Percentiles rank a stretch among this genome's conserved stretches.
These are phyloP conservation scores for Lactarius pseudohatsudake DNA, from an alignment of 768 basidiomycete species.

Conservation along the genomic window DNA sequence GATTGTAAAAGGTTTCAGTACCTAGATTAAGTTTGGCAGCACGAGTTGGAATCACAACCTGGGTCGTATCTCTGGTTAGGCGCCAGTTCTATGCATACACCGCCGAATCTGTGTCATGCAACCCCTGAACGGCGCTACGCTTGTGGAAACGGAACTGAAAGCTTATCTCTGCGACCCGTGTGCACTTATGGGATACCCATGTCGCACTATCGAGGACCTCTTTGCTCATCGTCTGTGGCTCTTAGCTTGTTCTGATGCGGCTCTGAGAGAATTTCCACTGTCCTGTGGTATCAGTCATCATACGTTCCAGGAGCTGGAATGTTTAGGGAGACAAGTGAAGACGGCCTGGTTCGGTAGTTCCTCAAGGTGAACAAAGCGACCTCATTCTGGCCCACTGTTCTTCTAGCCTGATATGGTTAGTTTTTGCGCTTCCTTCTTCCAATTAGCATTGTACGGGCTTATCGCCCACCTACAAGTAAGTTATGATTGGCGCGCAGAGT, in stretches of 20 bases:
- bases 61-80: background rate
- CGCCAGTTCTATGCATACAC: background rate
- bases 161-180: too few relatives aligned
- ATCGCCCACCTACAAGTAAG: too few relatives aligned
- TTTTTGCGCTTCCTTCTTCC: background rate
- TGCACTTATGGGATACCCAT: background rate
- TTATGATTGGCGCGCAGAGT: background rate
- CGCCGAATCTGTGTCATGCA: background rate
- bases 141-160: background rate
- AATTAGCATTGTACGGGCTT: too few relatives aligned
- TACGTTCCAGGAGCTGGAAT: background rate
- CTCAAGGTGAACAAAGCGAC: background rate
- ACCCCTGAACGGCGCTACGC: too few relatives aligned
- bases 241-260: background rate
- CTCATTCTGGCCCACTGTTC: background rate
- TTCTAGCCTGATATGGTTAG: background rate
- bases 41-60: background rate
- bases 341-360: too few relatives aligned
- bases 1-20: too few relatives aligned
- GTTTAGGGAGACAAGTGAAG: background rate
- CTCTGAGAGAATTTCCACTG: background rate
- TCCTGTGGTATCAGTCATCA: background rate
- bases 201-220: background rate
- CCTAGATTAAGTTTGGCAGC: background rate
- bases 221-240: background rate